phyloP scores from a whole-genome alignment of 192 early-diverging fungal species.

The Coemansia sp. region DNA sequence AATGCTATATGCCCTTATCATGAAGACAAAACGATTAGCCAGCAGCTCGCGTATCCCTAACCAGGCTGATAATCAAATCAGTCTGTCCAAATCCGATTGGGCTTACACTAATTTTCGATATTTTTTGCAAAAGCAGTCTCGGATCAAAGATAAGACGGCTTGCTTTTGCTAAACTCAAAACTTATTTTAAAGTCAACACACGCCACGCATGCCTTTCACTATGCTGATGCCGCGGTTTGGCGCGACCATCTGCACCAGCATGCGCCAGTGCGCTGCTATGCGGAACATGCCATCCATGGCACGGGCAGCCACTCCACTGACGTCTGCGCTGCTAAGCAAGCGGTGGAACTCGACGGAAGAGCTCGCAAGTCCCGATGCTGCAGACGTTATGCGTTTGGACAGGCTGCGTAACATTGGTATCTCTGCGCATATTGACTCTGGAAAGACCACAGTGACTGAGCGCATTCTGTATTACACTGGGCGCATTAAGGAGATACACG shows the following conservation, averaged over 20 bases:
- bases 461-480: slow-evolving; percentile 83
- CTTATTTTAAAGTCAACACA: neutral
- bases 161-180: neutral
- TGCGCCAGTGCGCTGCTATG: slow-evolving; percentile 6
- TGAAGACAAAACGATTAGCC: no score
- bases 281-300: slow-evolving; percentile 2
- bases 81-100: neutral
- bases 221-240: slow-evolving; percentile 44
- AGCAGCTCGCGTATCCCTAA: no score
- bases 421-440: slow-evolving; percentile 85
- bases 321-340: slow-evolving; percentile 16
- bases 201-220: slow-evolving; percentile 2
- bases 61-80: neutral
- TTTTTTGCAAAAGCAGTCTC: neutral
- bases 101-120: neutral
- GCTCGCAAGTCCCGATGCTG: slow-evolving; percentile 10
- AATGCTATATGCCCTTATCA: no score
- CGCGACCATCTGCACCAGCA: slow-evolving; percentile 1
- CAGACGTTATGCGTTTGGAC: slow-evolving; percentile 57
- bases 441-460: slow-evolving; percentile 85
- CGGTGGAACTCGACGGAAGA: slow-evolving; percentile 29
- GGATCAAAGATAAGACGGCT: neutral
- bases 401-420: slow-evolving; percentile 84
- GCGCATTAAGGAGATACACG: slow-evolving; percentile 86
- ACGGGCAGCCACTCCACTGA: slow-evolving; percentile 10